phyloP scores from a whole-genome alignment of 2,329 filamentous ascomycete genomes.

The Metarhizium humberi region DNA sequence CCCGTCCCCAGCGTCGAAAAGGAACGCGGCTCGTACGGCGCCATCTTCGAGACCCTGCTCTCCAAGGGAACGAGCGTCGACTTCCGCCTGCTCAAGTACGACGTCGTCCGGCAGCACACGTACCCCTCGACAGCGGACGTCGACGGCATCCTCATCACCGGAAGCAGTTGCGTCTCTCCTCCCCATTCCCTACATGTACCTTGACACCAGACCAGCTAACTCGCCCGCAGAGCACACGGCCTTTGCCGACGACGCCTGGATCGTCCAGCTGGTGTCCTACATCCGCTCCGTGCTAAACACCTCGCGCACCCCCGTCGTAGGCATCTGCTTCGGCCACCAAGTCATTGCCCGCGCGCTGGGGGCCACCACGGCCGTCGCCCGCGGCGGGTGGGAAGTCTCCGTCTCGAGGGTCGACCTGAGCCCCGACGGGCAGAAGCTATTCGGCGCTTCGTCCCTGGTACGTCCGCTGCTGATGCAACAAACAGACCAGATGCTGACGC shows the following conservation, averaged over 20 bases:
- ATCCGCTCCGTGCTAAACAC: slow-evolving; percentile 16
- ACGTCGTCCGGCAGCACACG: too few species aligned
- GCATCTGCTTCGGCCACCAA: slow-evolving; percentile 35
- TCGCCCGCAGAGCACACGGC: slow-evolving; percentile 18
- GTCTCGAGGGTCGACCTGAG: slow-evolving; percentile 27
- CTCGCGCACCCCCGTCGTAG: slow-evolving; percentile 25
- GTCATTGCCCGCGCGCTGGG: slow-evolving; percentile 30
- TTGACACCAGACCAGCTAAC: not conserved
- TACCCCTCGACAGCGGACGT: too few species aligned
- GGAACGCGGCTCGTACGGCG: too few species aligned
- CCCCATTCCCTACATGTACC: not conserved
- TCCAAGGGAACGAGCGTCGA: too few species aligned
- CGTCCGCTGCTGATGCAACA: not conserved
- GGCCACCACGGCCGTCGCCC: slow-evolving; percentile 17
- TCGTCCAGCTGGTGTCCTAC: slow-evolving; percentile 27
- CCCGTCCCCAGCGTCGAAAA: too few species aligned
- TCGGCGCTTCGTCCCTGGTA: slow-evolving; percentile 13
- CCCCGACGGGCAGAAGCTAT: slow-evolving; percentile 25
- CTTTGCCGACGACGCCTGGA: slow-evolving; percentile 30
- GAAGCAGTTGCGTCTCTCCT: slow-evolving; percentile 18
- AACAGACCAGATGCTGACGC: slow-evolving; percentile 22
- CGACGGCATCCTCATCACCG: slow-evolving; percentile 22
- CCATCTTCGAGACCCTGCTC: too few species aligned
- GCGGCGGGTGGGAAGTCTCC: slow-evolving; percentile 32
- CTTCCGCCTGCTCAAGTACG: too few species aligned